These are phyloP conservation scores for Chalaropsis ovoidea DNA, from an alignment of 2,329 filamentous ascomycete species.

Conservation along the genomic window DNA sequence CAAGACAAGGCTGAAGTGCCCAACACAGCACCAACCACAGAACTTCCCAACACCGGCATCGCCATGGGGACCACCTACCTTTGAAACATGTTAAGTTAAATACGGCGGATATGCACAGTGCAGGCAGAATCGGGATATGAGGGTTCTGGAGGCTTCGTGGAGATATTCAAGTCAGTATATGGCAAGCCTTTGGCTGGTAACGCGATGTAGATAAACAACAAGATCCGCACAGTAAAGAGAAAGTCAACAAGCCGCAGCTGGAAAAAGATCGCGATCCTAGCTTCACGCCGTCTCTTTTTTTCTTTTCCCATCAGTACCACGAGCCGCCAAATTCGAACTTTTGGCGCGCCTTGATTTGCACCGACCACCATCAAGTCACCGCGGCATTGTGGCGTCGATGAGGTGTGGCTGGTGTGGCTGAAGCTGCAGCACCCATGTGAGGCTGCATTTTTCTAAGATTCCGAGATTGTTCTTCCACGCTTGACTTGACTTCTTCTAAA, in stretches of 20 bases:
- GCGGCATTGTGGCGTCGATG: constrained; percentile 6
- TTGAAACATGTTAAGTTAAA: constrained; percentile 6
- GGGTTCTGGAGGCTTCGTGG: background rate
- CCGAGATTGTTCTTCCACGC: background rate
- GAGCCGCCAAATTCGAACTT: constrained; percentile 10
- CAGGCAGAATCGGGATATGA: background rate
- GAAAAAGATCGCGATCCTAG: constrained; percentile 15
- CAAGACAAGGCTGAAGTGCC: background rate
- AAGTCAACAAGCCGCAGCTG: background rate
- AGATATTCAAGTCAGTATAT: background rate
- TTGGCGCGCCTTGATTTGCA: constrained; percentile 15
- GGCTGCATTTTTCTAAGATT: constrained; percentile 9
- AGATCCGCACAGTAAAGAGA: too few relatives aligned
- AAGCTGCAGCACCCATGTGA: constrained; percentile 14
- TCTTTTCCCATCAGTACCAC: constrained; percentile 21
- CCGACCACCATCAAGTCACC: background rate
- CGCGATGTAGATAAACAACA: background rate
- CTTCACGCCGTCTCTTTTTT: constrained; percentile 15
- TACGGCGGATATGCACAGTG: background rate
- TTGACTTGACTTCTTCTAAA: background rate
- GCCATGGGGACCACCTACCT: constrained; percentile 2
- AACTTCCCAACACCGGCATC: background rate
- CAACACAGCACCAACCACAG: background rate
- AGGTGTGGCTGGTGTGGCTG: constrained; percentile 21
- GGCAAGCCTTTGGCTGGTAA: constrained; percentile 2